Conservation (phyloP, 202 grass and related monocot genomes). For the Musa balbisiana region DNA sequence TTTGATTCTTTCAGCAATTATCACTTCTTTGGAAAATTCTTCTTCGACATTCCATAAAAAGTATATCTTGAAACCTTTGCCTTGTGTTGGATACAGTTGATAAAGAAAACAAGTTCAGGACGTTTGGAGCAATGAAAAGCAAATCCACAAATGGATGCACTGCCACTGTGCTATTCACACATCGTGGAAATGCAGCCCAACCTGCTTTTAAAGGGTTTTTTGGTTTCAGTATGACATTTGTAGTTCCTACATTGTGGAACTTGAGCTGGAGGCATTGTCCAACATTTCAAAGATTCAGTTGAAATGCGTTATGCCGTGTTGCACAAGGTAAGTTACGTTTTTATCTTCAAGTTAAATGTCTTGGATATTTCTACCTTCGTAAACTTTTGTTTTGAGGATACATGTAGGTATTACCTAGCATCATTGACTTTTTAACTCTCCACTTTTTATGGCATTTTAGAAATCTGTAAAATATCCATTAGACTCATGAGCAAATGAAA, state of each 20-base stretch:
- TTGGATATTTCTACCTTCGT: background rate
- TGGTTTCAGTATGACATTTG: background rate
- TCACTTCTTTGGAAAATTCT: background rate
- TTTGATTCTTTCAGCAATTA: background rate
- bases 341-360: background rate
- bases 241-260: background rate
- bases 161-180: background rate
- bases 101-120: conserved; percentile 33
- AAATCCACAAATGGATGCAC: conserved; percentile 19
- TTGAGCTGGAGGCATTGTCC: background rate
- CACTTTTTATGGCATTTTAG: background rate
- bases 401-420: background rate
- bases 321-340: background rate
- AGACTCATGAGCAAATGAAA: too few relatives aligned
- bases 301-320: background rate
- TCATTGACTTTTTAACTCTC: too few relatives aligned
- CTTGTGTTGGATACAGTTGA: conserved; percentile 33
- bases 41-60: background rate
- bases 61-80: background rate
- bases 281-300: background rate
- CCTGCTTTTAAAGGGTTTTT: background rate
- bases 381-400: background rate
- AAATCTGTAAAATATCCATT: background rate
- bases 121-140: conserved; percentile 18
- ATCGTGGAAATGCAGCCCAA: background rate